Conservation (phyloP, 2,329 filamentous ascomycete genomes). For the Falciphora oryzae region DNA sequence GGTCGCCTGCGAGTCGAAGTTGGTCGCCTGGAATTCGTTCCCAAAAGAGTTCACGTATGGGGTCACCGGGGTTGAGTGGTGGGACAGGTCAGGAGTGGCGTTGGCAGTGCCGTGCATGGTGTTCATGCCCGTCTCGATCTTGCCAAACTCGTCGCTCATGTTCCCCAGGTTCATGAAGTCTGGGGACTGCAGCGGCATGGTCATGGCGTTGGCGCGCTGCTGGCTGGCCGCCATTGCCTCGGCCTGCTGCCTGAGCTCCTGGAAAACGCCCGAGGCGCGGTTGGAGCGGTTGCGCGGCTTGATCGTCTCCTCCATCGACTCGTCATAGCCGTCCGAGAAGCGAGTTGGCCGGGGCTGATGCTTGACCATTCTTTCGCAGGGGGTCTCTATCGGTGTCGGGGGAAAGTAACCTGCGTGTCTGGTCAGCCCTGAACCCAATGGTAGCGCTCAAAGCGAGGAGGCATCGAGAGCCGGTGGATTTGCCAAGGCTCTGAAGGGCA, state of each 20-base stretch:
- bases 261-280: conserved; percentile 47
- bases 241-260: conserved; percentile 51
- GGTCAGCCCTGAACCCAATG: background rate
- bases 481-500: background rate
- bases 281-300: conserved; percentile 40
- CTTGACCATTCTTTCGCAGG: conserved; percentile 42
- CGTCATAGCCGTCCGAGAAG: conserved; percentile 57
- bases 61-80: conserved; percentile 47
- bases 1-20: conserved; percentile 18
- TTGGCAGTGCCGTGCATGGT: conserved; percentile 27
- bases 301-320: conserved; percentile 61
- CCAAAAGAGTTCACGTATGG: conserved; percentile 35
- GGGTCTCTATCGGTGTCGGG: conserved; percentile 62
- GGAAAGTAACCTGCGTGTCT: conserved; percentile 53
- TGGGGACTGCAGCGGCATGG: conserved; percentile 45
- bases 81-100: conserved; percentile 38
- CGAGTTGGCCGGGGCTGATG: conserved; percentile 36
- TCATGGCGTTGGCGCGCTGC: conserved; percentile 38
- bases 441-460: background rate
- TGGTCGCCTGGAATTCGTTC: conserved; percentile 30
- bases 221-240: conserved; percentile 51
- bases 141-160: conserved; percentile 29
- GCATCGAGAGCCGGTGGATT: background rate
- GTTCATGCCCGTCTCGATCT: conserved; percentile 26
- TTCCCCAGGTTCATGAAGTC: conserved; percentile 47